These are phyloP conservation scores for Artomyces pyxidatus DNA, from an alignment of 768 basidiomycete genomes.

Conservation along the genomic window DNA sequence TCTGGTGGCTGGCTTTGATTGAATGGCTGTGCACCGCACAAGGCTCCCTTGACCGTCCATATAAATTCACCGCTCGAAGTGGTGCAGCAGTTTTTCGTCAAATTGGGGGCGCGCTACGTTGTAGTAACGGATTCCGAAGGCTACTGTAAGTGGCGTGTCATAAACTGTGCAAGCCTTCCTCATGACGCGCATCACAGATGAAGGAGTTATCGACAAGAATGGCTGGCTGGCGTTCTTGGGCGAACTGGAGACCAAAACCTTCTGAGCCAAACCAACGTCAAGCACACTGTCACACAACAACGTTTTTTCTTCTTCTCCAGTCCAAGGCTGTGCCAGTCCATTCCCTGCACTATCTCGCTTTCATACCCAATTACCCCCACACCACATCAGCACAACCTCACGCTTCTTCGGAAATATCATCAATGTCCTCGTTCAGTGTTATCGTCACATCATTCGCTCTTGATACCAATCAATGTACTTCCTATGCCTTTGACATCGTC, in stretches of 20 bases:
- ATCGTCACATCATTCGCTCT: too few relatives aligned
- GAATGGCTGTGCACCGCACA: background rate
- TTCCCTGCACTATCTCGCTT: too few relatives aligned
- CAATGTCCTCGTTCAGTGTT: too few relatives aligned
- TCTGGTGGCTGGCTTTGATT: background rate
- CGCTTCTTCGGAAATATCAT: too few relatives aligned
- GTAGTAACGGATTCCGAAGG: constrained; percentile 79
- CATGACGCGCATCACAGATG: constrained; percentile 38
- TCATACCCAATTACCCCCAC: too few relatives aligned
- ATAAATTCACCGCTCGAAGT: constrained; percentile 85
- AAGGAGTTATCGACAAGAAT: constrained; percentile 92
- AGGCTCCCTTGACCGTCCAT: constrained; percentile 85
- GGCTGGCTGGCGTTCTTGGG: constrained; percentile 84
- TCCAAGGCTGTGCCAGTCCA: too few relatives aligned
- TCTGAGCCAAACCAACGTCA: too few relatives aligned
- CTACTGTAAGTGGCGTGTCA: constrained; percentile 45
- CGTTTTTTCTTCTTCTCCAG: too few relatives aligned
- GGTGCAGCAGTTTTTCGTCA: constrained; percentile 89
- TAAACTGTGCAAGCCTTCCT: background rate
- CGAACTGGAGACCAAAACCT: constrained; percentile 47
- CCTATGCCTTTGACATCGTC: too few relatives aligned
- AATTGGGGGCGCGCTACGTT: constrained; percentile 88
- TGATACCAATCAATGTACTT: too few relatives aligned
- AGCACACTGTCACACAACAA: too few relatives aligned
- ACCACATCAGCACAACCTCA: too few relatives aligned